Base-by-base conservation (phyloP, 2,329 filamentous ascomycete species). In the Aspergillus brasiliensis region DNA sequence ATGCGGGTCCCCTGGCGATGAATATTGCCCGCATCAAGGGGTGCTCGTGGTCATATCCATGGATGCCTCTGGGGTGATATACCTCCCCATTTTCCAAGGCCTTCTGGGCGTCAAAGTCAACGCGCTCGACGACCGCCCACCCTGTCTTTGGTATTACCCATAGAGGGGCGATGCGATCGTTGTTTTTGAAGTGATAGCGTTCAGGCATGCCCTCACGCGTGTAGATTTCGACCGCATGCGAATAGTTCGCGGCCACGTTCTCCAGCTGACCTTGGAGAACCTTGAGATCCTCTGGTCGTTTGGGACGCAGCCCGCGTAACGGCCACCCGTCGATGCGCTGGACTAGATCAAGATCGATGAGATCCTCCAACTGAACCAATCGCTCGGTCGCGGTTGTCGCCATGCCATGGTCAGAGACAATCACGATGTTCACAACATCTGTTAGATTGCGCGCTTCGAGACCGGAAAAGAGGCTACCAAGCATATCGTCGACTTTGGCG, bases 331-430 rank as follows among this genome's bases (percentile, higher is more conserved):
- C 95, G 25, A 87, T 89, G 72, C 95, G 92, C 60, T 90, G 89
- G 47, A 98, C 88, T 67, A 92, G 84, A 51, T 79, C 80, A 5
- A 90, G 83, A 72, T 97, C 91, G 49, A 98, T 82, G 3, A 98
- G 78, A 70, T 97, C 92, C 64, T 99, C 95, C 2, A 98, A 82
- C 76, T 98, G 95, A 25, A 98, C 84, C 48, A 98, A 81, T 10
- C 95, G 86, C 17, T 87, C 83, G 0, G 85, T 86, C 61, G 93
- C 91, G 0, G 95, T 98, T 0, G 92, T 96, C 1, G 95, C 95
- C 95, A 99, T 99, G 53, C 95, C 95, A 73, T 99, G 95, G 73
- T 99, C 95, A 0, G 92, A 97, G 2, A 99, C 94, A n/a, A 99
- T 84, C 34, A 99, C 88, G 7, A 99, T 84, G 66, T 99, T 99